Conservation (phyloP, 2,329 filamentous ascomycete species). For the Pseudogymnoascus sp. region DNA sequence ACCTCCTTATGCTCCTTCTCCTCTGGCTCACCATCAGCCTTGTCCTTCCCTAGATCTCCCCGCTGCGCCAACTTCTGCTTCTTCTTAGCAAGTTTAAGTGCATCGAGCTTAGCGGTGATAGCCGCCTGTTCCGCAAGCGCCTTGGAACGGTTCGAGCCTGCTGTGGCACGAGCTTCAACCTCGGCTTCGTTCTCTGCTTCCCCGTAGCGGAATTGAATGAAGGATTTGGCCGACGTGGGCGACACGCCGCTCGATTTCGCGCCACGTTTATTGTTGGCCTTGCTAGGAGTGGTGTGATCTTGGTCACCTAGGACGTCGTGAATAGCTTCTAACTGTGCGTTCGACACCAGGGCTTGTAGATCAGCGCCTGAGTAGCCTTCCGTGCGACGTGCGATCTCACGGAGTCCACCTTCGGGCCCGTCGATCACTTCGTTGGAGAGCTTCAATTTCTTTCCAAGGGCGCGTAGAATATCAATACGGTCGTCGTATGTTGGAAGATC, state of each 20-base stretch:
- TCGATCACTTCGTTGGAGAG: slow-evolving; percentile 58
- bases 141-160: slow-evolving; percentile 42
- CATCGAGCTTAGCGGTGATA: slow-evolving; percentile 73
- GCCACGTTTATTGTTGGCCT: slow-evolving; percentile 21
- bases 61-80: slow-evolving; percentile 22
- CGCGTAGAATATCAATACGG: slow-evolving; percentile 77
- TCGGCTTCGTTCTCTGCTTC: slow-evolving; percentile 41
- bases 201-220: slow-evolving; percentile 80
- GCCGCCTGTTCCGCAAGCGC: slow-evolving; percentile 66
- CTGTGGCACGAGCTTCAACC: slow-evolving; percentile 30
- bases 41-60: slow-evolving; percentile 20
- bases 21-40: slow-evolving; percentile 15
- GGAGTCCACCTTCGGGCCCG: slow-evolving; percentile 43
- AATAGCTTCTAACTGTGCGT: slow-evolving; percentile 93
- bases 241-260: slow-evolving; percentile 8
- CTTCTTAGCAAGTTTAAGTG: slow-evolving; percentile 63
- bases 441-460: slow-evolving; percentile 73
- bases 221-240: slow-evolving; percentile 38
- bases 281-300: slow-evolving; percentile 29
- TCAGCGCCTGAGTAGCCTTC: slow-evolving; percentile 92
- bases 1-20: slow-evolving; percentile 54
- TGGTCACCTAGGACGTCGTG: slow-evolving; percentile 76
- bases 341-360: slow-evolving; percentile 88
- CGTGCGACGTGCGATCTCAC: slow-evolving; percentile 69
- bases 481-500: slow-evolving; percentile 77